Conservation (phyloP, 208 protist genomes). For the Leptomonas seymouri region DNA sequence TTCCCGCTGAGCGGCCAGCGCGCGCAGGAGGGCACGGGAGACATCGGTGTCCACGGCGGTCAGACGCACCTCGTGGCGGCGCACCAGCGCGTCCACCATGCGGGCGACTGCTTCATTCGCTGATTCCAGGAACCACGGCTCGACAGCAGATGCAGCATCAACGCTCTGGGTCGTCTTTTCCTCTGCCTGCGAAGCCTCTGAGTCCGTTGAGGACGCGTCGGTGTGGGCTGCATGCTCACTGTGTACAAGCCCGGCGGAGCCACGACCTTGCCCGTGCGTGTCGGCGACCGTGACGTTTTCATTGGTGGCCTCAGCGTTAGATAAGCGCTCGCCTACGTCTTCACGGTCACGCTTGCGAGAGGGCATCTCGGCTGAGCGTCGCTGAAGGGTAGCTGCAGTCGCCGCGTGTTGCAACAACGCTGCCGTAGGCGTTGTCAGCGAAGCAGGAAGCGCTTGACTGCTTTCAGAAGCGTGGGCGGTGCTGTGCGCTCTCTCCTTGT, state of each 20-base stretch:
- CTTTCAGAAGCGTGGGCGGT: background rate
- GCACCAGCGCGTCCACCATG: conserved; percentile 32
- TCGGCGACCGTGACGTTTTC: background rate
- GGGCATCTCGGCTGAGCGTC: background rate
- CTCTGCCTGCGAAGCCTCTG: background rate
- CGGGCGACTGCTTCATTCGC: conserved; percentile 23
- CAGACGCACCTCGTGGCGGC: conserved; percentile 27
- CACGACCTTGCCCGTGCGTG: background rate
- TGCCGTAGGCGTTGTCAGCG: conserved; percentile 10
- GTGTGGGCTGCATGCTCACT: conserved; percentile 3
- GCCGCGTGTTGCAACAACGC: conserved; percentile 13
- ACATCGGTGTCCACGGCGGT: conserved; percentile 25
- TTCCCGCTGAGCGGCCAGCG: conserved; percentile 25
- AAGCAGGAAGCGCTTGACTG: background rate
- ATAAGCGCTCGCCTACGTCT: background rate
- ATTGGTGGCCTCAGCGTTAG: background rate
- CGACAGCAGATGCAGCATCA: background rate
- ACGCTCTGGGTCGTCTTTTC: background rate
- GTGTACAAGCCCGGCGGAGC: conserved; percentile 3
- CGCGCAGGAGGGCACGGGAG: conserved; percentile 22
- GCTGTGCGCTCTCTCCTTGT: conserved; percentile 18
- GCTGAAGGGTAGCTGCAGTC: background rate
- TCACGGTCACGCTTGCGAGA: conserved; percentile 6
- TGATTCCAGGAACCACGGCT: conserved; percentile 18
- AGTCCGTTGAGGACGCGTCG: background rate